Percentiles rank a stretch among this genome's conserved stretches.
These are phyloP conservation scores for Cryptosporidium viatorum DNA, from an alignment of 169 alveolate species.

Conservation along the genomic window DNA sequence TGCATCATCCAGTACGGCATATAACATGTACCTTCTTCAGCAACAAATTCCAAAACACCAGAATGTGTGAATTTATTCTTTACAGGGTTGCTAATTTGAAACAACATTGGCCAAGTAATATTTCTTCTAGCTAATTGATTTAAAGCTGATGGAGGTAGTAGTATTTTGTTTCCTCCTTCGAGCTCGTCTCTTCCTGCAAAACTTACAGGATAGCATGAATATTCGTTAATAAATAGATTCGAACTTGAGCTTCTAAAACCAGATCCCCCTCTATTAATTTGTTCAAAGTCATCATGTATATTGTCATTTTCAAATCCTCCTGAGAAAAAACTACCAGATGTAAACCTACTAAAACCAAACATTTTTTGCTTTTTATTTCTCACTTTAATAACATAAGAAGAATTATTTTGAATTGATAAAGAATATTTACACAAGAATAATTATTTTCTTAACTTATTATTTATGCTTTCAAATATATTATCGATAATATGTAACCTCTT, in stretches of 20 bases:
- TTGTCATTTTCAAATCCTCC: constrained; percentile 50
- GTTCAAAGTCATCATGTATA: constrained; percentile 58
- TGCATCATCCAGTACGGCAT: constrained; percentile 96
- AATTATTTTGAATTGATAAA: neutral
- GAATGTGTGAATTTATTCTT: constrained; percentile 87
- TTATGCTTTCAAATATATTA: neutral
- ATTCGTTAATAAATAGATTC: constrained; percentile 64
- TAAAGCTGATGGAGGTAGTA: constrained; percentile 87
- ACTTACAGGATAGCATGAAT: constrained; percentile 87
- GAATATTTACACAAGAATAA: neutral
- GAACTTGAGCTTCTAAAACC: constrained; percentile 19
- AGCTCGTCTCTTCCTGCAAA: constrained; percentile 87
- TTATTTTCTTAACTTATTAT: neutral
- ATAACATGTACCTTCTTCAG: constrained; percentile 94
- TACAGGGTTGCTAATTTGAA: constrained; percentile 84
- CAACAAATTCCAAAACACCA: constrained; percentile 93
- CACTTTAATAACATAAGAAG: neutral
- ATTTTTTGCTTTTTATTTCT: neutral
- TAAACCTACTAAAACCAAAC: constrained; percentile 70
- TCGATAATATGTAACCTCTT: neutral
- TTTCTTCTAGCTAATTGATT: constrained; percentile 87
- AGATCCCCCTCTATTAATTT: neutral
- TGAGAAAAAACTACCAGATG: constrained; percentile 65
- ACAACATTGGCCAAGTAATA: constrained; percentile 90
- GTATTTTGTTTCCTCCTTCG: constrained; percentile 87